phyloP scores from a whole-genome alignment of 805 yeast genomes.

The Zygoascus tannicola region DNA sequence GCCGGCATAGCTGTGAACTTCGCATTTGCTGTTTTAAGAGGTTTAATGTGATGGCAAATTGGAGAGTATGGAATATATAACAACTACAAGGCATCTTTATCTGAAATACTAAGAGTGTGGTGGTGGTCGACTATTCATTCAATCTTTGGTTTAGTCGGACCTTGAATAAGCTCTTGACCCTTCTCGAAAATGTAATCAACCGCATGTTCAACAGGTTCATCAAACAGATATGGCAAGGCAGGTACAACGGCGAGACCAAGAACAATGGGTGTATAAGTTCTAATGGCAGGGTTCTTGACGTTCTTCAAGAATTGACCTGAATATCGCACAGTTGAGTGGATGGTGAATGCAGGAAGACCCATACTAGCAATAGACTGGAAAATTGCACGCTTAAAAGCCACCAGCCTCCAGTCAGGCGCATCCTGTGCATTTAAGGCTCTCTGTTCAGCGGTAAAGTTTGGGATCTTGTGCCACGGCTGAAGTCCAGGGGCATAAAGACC shows the following conservation, averaged over 20 bases:
- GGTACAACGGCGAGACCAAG: slow-evolving; percentile 72
- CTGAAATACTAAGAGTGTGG: no score
- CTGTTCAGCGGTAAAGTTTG: slow-evolving; percentile 30
- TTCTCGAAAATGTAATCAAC: slow-evolving; percentile 50
- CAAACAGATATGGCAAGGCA: slow-evolving; percentile 64
- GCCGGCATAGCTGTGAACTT: slow-evolving; percentile 66
- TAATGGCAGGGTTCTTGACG: slow-evolving; percentile 37
- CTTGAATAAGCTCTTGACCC: slow-evolving; percentile 9
- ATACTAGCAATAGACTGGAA: slow-evolving; percentile 77
- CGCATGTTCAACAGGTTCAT: slow-evolving; percentile 70
- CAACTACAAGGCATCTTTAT: no score
- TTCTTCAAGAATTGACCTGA: slow-evolving; percentile 55
- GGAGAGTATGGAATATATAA: neutral
- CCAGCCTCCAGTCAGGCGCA: slow-evolving; percentile 58
- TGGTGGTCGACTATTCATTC: no score
- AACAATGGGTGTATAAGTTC: slow-evolving; percentile 69
- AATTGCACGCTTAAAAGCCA: slow-evolving; percentile 59
- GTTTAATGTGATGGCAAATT: slow-evolving; percentile 6
- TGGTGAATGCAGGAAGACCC: slow-evolving; percentile 83
- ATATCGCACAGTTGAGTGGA: slow-evolving; percentile 63
- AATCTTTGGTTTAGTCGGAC: neutral
- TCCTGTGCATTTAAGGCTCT: slow-evolving; percentile 29
- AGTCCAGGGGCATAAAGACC: slow-evolving; percentile 53
- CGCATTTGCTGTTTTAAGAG: slow-evolving; percentile 40
- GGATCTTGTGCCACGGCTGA: slow-evolving; percentile 56